Base-by-base conservation (phyloP, 169 alveolate genomes). In the Eimeria mitis region DNA sequence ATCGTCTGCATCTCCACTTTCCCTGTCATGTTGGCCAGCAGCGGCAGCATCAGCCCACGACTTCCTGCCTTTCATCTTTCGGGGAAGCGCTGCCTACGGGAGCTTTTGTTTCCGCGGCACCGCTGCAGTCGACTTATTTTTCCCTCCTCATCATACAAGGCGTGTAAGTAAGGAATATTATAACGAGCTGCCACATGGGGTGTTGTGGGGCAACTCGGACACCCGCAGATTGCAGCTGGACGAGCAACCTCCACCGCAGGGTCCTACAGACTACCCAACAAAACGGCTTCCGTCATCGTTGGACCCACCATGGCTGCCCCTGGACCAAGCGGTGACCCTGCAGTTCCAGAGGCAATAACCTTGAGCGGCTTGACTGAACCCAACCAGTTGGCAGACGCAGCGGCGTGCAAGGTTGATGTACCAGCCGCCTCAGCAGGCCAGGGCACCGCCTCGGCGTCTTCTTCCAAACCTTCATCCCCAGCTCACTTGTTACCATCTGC, bases 301-400 rank as follows among this genome's bases (percentile, higher is more conserved):
- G 42, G 14, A 78, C 42, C 88, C 68, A n/a, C 68, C 68, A 78
- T 78, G 88, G 88, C 88, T 49, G 44, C 88, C 28, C 40, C 65
- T 78, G 42, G 70, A n/a, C 47, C 68, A n/a, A 52, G 49, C 7
- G 68, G 13, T 47, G 88, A 13, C 25, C 88, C 44, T 78, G 44
- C 68, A 28, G 65, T 68, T 1, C 31, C 88, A 49, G 88, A n/a
- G 13, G 47, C 68, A 28, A 34, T 49, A 6, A 78, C 25, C 44
- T 19, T n/a, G 88, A 47, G 88, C 14, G 68, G 25, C n/a, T 31
- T 78, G 68, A 37, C 11, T 28, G 88, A 31, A 28, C 13, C 14
- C 40, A 78, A 68, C 9, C 37, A 78, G 70, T 25, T 68, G 49
- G 65, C 88, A 78, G 49, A 21, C 9, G 47, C 42, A 47, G 68